Percentiles rank a stretch among this genome's conserved stretches.
Evolutionary conservation across 441 rosid genomes (phyloP).

Genomic region (Euphorbia schlechtendalii): DNA sequence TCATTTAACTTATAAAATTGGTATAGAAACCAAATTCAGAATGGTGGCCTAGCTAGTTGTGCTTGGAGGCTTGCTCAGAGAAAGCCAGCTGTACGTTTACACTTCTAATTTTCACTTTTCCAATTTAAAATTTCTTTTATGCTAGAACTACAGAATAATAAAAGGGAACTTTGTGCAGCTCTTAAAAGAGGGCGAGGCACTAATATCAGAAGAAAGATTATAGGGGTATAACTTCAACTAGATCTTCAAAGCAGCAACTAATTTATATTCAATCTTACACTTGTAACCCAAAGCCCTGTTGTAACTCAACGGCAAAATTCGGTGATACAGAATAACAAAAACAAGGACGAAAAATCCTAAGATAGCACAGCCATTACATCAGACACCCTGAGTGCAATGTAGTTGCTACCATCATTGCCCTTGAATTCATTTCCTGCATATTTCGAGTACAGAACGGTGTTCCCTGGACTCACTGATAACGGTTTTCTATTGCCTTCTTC

Average conservation of each 20-base stretch:
- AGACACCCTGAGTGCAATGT: constrained; percentile 71
- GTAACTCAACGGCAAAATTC: constrained; percentile 30
- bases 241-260: background rate
- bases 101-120: no score
- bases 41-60: no score
- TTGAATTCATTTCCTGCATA: constrained; percentile 90
- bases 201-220: background rate
- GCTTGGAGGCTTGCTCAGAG: no score
- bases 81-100: no score
- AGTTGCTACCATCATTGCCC: constrained; percentile 70
- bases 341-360: constrained; percentile 25
- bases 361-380: constrained; percentile 90
- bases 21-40: no score
- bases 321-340: constrained; percentile 9
- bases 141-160: no score
- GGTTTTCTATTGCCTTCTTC: constrained; percentile 67
- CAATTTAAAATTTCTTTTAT: no score
- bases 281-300: constrained; percentile 11
- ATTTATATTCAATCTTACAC: constrained; percentile 18
- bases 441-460: constrained; percentile 80
- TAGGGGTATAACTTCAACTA: background rate
- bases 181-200: background rate
- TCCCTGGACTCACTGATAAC: constrained; percentile 46
- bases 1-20: no score
- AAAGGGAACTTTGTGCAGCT: background rate